phyloP scores from a whole-genome alignment of 108 stramenopile species.

The Mediolabrus comicus region DNA sequence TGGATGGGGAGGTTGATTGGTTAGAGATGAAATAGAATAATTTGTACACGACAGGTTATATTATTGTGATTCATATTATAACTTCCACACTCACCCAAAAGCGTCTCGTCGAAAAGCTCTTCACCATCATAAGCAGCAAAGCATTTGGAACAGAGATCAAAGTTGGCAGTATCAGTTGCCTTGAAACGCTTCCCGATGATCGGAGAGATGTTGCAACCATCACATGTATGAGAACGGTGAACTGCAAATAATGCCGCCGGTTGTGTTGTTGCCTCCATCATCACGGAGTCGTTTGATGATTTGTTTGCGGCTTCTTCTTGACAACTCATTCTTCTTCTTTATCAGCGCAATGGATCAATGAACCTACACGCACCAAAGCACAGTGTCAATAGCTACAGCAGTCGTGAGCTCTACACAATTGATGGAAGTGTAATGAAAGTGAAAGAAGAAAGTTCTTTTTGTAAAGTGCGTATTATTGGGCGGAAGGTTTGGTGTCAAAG shows the following conservation, averaged over 20 bases:
- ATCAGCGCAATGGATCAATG: too few species aligned
- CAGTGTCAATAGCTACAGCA: too few species aligned
- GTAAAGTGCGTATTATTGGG: too few species aligned
- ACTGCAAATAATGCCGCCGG: not conserved
- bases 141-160: constrained; percentile 76
- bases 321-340: too few species aligned
- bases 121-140: constrained; percentile 59
- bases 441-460: too few species aligned
- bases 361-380: too few species aligned
- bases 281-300: not conserved
- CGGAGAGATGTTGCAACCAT: constrained; percentile 70
- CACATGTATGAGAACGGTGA: constrained; percentile 65
- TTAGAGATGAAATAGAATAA: not conserved
- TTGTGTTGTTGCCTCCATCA: not conserved
- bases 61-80: too few species aligned
- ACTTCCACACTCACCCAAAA: constrained; percentile 53
- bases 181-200: constrained; percentile 80
- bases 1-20: not conserved
- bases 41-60: too few species aligned
- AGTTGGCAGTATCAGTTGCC: constrained; percentile 60
- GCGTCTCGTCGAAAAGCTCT: constrained; percentile 57
- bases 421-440: too few species aligned
- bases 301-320: not conserved
- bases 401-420: too few species aligned
- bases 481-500: too few species aligned